Base-by-base conservation (phyloP, 2,329 filamentous ascomycete genomes). In the Epichloe festucae region DNA sequence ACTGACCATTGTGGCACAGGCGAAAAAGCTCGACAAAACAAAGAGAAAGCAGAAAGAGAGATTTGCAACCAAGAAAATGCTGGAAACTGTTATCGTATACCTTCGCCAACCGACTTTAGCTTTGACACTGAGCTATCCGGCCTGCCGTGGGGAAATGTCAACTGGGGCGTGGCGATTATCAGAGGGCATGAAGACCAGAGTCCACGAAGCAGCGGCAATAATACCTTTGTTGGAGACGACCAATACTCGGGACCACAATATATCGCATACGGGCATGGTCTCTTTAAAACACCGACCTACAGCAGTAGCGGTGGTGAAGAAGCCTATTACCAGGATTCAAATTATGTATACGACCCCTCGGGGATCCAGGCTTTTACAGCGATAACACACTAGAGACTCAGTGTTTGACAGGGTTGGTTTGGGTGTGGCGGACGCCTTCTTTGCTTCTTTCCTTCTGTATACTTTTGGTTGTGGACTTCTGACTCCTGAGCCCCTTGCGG, bases 81-180 rank as follows among this genome's bases (percentile, higher is more conserved):
- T 3, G 79, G 75, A 43, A 77, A 77, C 62, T 76, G 77, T 54
- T 89, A 89, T 62, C 73, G 74, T 15, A 74, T 81, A 1, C 80
- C 82, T 0, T 73, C 76, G 19, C 70, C 79, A 3, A 68, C 72
- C 14, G 79, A 85, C 41, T 70, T 85, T 38, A 66, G 66, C 53
- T 62, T 60, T 38, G 74, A 77, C 47, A 60, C 68, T 38, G 72
- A 76, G 12, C 72, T 79, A 3, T 81, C 82, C 0, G 85, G 85
- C 0, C 69, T 88, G 3, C 85, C 85, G 0, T 89, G 84, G 85
- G 85, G 85, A 38, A 77, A 82, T 19, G 66, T 87, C 56, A 84
- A 76, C 54, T 73, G 88, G 67, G 74, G 70, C 40, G 73, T 75
- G 57, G 69, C 78, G 27, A 65, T 79, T 0, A 64, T 72, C 7